phyloP scores from a whole-genome alignment of 2,329 filamentous ascomycete species.

The Pseudocercospora vitis region DNA sequence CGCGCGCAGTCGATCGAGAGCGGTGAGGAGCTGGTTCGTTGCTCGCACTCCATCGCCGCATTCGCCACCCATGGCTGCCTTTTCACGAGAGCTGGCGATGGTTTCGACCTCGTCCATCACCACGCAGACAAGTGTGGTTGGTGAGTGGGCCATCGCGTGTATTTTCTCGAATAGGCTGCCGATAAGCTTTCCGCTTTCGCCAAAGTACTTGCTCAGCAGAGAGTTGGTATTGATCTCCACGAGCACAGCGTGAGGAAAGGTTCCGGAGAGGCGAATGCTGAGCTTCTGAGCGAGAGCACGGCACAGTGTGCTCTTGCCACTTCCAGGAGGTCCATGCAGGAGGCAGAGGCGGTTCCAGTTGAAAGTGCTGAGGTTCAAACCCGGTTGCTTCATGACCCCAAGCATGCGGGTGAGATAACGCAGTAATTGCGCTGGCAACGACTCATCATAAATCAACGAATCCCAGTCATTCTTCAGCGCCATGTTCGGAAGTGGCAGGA shows the following conservation, averaged over 20 bases:
- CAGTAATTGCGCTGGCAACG: conserved; percentile 45
- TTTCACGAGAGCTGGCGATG: conserved; percentile 47
- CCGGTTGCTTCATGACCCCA: conserved; percentile 38
- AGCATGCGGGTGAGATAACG: conserved; percentile 42
- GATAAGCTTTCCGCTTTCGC: conserved; percentile 49
- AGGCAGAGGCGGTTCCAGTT: conserved; percentile 50
- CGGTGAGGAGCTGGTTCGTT: conserved; percentile 53
- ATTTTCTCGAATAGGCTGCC: conserved; percentile 47
- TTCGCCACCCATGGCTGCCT: conserved; percentile 43
- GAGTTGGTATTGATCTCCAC: conserved; percentile 49
- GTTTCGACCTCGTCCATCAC: conserved; percentile 55
- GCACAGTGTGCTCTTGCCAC: conserved; percentile 47
- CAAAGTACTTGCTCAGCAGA: conserved; percentile 51
- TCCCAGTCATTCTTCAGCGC: conserved; percentile 47
- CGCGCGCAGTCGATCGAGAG: conserved; percentile 47
- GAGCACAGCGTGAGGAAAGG: conserved; percentile 40
- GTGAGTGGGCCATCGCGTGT: conserved; percentile 40
- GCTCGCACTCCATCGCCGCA: conserved; percentile 50
- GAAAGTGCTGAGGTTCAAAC: conserved; percentile 41
- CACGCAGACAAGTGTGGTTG: conserved; percentile 45
- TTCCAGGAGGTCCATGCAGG: conserved; percentile 47
- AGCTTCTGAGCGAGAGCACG: conserved; percentile 54
- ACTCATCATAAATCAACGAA: conserved; percentile 48
- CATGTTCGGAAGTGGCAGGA: conserved; percentile 42
- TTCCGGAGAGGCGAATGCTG: conserved; percentile 45